Evolutionary conservation across 2,329 filamentous ascomycete genomes (phyloP), one percentile per base, ranked within the genome.

Genomic region (Aspergillus sp.): DNA sequence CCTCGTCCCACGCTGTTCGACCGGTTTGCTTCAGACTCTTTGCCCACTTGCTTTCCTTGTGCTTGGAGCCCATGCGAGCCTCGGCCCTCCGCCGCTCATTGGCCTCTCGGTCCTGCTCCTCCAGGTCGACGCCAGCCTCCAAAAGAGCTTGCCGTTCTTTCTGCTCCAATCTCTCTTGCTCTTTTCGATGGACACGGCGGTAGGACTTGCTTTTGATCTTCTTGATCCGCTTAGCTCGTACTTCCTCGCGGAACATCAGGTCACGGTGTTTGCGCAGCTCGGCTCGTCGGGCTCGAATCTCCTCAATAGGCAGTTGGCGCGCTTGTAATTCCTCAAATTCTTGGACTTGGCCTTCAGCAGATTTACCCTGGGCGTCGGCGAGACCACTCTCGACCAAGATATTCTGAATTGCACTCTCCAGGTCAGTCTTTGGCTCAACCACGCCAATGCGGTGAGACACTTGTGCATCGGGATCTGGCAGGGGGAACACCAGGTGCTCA

Each of bases 161-260:
- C 63, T 86, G 79, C 54, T 85, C 82, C 62, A 85, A 72, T 65
- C 83, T 83, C 73, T 89, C 86, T 15, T 87, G 82, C 73, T 91
- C 91, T 74, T 90, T 97, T 43, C 94, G 88, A 77, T 98, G 94
- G 15, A 98, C 90, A 49, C 93, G 89, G 59, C 94, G 91, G 75
- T 96, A 99, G 0, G 93, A 87, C 77, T 97, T 99, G 75, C 91
- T 96, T 84, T 99, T 99, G 81, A 99, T 99, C 82, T 98, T 98
- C 81, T 97, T 97, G 79, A 99, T 92, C 25, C 95, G 89, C 79
- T 93, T 96, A 7, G 93, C 87, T 60, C 93, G 90, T 48, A 93
- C 89, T 72, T 96, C 90, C 78, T 98, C 94, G 11, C 93, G 86
- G 70, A 96, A 97, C 66, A 94, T 85, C 7, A 97, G 80, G 71